Evolutionary conservation across 2,329 filamentous ascomycete genomes (phyloP).

Genomic region (Hirsutella minnesotensis): DNA sequence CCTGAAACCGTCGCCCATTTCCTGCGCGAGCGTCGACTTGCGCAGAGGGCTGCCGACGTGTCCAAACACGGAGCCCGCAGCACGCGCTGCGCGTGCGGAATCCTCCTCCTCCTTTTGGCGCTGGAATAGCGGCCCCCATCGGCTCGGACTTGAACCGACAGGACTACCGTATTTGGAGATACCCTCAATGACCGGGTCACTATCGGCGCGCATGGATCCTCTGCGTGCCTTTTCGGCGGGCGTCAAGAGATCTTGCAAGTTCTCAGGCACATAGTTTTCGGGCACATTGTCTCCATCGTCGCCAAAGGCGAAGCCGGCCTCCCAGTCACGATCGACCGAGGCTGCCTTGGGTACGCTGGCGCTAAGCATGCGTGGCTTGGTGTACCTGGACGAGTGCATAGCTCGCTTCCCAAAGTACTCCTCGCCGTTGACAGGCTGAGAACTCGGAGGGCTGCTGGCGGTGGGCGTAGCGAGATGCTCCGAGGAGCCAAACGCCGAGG

Average conservation of each 20-base stretch:
- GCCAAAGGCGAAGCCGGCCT: conserved; percentile 57
- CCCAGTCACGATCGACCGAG: conserved; percentile 54
- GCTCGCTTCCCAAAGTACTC: conserved; percentile 59
- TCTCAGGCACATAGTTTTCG: conserved; percentile 58
- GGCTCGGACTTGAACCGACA: conserved; percentile 44
- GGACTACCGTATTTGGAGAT: conserved; percentile 50
- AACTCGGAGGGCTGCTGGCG: conserved; percentile 33
- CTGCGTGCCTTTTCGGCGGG: conserved; percentile 55
- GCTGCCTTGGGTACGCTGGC: conserved; percentile 54
- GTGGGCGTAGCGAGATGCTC: conserved; percentile 47
- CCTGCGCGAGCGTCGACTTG: conserved; percentile 48
- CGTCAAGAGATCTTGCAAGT: conserved; percentile 53
- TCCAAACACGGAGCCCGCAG: conserved; percentile 43
- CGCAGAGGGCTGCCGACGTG: conserved; percentile 55
- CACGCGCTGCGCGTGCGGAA: conserved; percentile 21
- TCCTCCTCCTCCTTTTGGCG: conserved; percentile 48
- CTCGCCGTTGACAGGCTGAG: conserved; percentile 40
- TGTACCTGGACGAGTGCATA: conserved; percentile 56
- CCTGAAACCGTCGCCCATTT: conserved; percentile 27
- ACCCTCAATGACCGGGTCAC: conserved; percentile 33
- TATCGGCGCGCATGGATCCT: conserved; percentile 47
- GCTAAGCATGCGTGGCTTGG: conserved; percentile 57
- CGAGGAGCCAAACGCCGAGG: conserved; percentile 55
- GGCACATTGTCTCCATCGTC: conserved; percentile 56
- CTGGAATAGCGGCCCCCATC: conserved; percentile 50